Percentiles rank a stretch among this genome's conserved stretches.
Evolutionary conservation across 1,139 yeast genomes (phyloP).

Genomic region (Blastobotrys serpentis): DNA sequence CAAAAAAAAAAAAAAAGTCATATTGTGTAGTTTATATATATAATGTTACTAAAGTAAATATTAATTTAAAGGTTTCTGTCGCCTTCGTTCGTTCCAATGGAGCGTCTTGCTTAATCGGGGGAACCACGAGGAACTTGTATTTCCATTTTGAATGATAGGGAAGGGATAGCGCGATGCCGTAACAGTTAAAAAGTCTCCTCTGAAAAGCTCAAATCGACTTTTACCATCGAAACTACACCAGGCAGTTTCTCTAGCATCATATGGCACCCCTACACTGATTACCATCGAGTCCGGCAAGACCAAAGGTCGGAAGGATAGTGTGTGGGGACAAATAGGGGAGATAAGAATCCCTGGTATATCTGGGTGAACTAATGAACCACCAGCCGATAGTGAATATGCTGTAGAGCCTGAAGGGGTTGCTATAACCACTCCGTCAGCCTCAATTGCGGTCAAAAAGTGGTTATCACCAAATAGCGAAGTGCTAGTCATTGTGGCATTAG

Average conservation of each 20-base stretch:
- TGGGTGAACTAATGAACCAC: slow-evolving; percentile 88
- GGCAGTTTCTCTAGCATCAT: slow-evolving; percentile 63
- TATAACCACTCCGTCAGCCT: slow-evolving; percentile 82
- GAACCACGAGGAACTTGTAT: slow-evolving; percentile 49
- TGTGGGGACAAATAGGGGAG: slow-evolving; percentile 85
- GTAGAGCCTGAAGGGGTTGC: slow-evolving; percentile 93
- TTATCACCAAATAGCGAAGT: slow-evolving; percentile 76
- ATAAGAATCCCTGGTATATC: slow-evolving; percentile 74
- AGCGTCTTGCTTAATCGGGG: slow-evolving; percentile 47
- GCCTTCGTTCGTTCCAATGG: slow-evolving; percentile 56
- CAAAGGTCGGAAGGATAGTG: slow-evolving; percentile 78
- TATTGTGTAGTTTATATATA: neutral
- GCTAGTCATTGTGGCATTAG: slow-evolving; percentile 74
- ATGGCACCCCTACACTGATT: slow-evolving; percentile 68
- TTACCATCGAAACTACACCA: slow-evolving; percentile 86
- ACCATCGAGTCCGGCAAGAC: slow-evolving; percentile 71
- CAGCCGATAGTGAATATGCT: slow-evolving; percentile 82
- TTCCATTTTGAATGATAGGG: slow-evolving; percentile 59
- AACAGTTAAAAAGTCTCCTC: slow-evolving; percentile 68
- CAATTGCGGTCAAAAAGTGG: slow-evolving; percentile 75
- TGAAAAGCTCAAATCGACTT: slow-evolving; percentile 61
- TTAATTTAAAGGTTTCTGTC: slow-evolving; percentile 34
- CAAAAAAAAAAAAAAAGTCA: neutral
- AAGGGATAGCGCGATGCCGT: slow-evolving; percentile 74
- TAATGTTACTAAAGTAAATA: slow-evolving; percentile 1